Evolutionary conservation across 1,284 basidiomycete genomes (phyloP).

Genomic region (Cryptococcus sp.): DNA sequence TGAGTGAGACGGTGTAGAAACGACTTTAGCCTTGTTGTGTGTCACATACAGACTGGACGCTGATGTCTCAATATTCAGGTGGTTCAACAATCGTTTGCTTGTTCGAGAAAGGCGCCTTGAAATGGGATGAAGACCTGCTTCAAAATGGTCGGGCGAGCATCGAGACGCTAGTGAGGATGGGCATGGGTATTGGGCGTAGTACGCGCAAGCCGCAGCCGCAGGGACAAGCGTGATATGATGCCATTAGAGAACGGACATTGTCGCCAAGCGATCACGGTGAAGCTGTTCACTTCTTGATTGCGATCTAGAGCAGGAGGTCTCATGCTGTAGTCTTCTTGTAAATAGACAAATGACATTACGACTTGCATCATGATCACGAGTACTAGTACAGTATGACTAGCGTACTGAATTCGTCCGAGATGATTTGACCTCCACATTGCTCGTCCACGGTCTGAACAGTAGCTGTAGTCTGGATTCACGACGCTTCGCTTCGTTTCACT

Average conservation of each 20-base stretch:
- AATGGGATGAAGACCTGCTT: constrained; percentile 90
- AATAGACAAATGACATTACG: constrained; percentile 1
- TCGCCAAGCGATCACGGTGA: no score
- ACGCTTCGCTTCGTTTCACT: no score
- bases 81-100: constrained; percentile 86
- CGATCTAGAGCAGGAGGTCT: no score
- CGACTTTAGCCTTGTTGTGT: not conserved
- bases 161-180: constrained; percentile 84
- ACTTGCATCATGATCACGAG: not conserved
- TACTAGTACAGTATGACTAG: not conserved
- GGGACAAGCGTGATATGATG: not conserved
- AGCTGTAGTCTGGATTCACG: no score
- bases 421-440: no score
- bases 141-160: constrained; percentile 77
- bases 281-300: no score
- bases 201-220: constrained; percentile 10
- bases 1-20: constrained; percentile 47
- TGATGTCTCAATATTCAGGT: constrained; percentile 56
- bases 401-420: no score
- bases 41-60: not conserved
- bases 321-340: not conserved
- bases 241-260: no score
- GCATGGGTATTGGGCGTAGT: constrained; percentile 72
- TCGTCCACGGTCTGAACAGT: no score
- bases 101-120: constrained; percentile 76